phyloP scores from a whole-genome alignment of 306 rosid genomes.

The Dalbergia cultrata region DNA sequence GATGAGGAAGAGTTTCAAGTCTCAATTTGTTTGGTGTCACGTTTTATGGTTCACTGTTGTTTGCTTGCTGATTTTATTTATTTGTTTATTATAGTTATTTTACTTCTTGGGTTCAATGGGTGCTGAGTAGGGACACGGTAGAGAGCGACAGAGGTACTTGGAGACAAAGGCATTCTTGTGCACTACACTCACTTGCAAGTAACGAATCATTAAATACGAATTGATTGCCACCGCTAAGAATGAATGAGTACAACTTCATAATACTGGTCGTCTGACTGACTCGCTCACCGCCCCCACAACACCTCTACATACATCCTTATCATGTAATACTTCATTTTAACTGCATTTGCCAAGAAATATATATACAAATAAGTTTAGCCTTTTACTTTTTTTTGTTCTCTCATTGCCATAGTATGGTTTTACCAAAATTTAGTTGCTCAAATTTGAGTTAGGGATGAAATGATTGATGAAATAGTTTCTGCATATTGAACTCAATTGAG shows the following conservation, averaged over 20 bases:
- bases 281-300: too few relatives aligned
- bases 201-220: slow-evolving; percentile 19
- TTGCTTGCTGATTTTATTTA: background rate
- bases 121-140: background rate
- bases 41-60: background rate
- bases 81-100: too few relatives aligned
- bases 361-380: too few relatives aligned
- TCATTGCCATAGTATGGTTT: background rate
- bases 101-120: background rate
- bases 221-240: slow-evolving; percentile 28
- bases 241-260: background rate
- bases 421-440: too few relatives aligned
- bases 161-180: background rate
- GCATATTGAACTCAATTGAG: too few relatives aligned
- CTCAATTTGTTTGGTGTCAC: background rate
- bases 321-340: background rate
- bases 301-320: background rate
- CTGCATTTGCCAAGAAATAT: too few relatives aligned
- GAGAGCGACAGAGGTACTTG: background rate
- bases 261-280: slow-evolving; percentile 19
- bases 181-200: background rate
- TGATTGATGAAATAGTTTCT: too few relatives aligned
- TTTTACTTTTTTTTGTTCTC: background rate
- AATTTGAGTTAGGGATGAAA: too few relatives aligned
- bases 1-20: background rate